phyloP scores from a whole-genome alignment of 192 early-diverging fungal species.

The Polychytrium aggregatum region DNA sequence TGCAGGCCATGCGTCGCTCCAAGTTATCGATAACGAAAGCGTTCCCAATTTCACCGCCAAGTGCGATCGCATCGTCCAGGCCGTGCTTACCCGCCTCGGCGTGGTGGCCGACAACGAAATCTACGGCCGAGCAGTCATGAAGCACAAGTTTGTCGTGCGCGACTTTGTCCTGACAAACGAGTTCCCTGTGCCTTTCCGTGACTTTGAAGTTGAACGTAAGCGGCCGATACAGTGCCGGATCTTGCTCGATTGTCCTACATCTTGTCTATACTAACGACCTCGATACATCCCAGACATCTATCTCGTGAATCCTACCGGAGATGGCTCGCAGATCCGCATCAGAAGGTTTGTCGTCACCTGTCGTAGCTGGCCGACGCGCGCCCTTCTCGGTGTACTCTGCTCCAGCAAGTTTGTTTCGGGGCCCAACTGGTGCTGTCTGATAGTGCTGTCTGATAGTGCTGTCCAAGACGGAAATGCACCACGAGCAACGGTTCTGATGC shows the following conservation, averaged over 20 bases:
- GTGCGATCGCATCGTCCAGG: slow-evolving; percentile 27
- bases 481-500: too few relatives aligned
- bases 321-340: slow-evolving; percentile 28
- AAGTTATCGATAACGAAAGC: slow-evolving; percentile 25
- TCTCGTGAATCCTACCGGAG: slow-evolving; percentile 17
- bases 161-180: slow-evolving; percentile 9
- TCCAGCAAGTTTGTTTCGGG: too few relatives aligned
- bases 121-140: slow-evolving; percentile 22
- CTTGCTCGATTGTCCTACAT: slow-evolving; percentile 3
- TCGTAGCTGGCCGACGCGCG: too few relatives aligned
- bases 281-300: slow-evolving; percentile 19
- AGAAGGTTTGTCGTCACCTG: slow-evolving; percentile 10
- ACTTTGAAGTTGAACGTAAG: slow-evolving; percentile 29
- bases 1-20: slow-evolving; percentile 21
- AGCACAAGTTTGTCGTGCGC: slow-evolving; percentile 30
- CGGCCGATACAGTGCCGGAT: not conserved
- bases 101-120: slow-evolving; percentile 12
- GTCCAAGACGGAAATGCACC: too few relatives aligned
- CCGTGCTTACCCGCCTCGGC: slow-evolving; percentile 26
- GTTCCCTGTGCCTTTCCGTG: slow-evolving; percentile 26
- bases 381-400: too few relatives aligned
- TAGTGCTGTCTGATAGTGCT: too few relatives aligned
- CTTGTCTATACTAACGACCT: slow-evolving; percentile 4
- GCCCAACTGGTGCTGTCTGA: too few relatives aligned
- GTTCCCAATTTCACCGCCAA: slow-evolving; percentile 29